A percentile compares a stretch with the other conserved stretches of the same genome.
Evolutionary conservation across 768 basidiomycete species (phyloP).

Genomic region (Gloeophyllum trabeum): DNA sequence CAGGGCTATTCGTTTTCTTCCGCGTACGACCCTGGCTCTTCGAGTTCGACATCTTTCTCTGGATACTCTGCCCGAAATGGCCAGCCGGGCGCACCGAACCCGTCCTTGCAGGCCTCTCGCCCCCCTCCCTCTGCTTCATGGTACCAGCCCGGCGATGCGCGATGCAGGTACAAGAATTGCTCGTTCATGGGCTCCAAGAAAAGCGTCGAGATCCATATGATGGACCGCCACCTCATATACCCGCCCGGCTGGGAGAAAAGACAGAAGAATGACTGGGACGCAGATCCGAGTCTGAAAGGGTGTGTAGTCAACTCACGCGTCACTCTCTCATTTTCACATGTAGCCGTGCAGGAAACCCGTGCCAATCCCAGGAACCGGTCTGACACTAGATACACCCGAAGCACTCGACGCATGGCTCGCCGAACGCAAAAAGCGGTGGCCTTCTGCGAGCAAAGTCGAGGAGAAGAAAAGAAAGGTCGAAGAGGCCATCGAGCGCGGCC

Average conservation of each 20-base stretch:
- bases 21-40: conserved; percentile 14
- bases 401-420: conserved; percentile 77
- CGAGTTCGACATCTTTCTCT: background rate
- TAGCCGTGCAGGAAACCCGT: conserved; percentile 44
- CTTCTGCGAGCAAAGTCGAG: conserved; percentile 52
- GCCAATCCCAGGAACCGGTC: conserved; percentile 68
- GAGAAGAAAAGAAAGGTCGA: conserved; percentile 76
- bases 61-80: background rate
- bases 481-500: conserved; percentile 74
- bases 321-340: conserved; percentile 2
- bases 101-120: background rate
- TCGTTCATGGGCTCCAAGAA: conserved; percentile 59
- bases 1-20: conserved; percentile 23
- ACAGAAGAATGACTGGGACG: conserved; percentile 64
- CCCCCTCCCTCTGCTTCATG: conserved; percentile 19
- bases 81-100: background rate
- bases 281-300: conserved; percentile 77
- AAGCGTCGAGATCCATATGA: conserved; percentile 69
- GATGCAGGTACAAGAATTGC: conserved; percentile 57
- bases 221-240: conserved; percentile 83
- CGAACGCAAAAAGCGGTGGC: conserved; percentile 83
- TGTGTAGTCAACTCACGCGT: conserved; percentile 16
- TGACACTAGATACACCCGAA: conserved; percentile 73
- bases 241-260: conserved; percentile 60
- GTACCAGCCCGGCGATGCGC: conserved; percentile 51